Percentiles rank a stretch among this genome's conserved stretches.
Evolutionary conservation across 2,329 filamentous ascomycete species (phyloP).

Genomic region (Hypoxylon sp.): DNA sequence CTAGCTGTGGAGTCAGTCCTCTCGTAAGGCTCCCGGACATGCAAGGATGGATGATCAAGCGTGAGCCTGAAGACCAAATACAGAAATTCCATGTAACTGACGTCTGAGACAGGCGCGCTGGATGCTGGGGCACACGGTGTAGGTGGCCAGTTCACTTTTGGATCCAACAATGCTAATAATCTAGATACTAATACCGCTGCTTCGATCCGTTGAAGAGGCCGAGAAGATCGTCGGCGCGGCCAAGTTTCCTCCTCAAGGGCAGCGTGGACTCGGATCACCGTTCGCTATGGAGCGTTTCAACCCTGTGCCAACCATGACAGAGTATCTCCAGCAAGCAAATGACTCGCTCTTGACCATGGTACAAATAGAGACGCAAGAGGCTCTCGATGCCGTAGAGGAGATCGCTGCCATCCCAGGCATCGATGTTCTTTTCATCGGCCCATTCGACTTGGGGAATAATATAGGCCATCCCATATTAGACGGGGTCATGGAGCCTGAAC

Average conservation of each 20-base stretch:
- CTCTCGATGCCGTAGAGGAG: conserved; percentile 70
- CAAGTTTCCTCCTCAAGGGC: conserved; percentile 69
- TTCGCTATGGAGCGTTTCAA: conserved; percentile 65
- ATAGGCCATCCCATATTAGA: conserved; percentile 73
- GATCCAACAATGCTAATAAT: conserved; percentile 20
- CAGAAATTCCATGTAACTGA: conserved; percentile 38
- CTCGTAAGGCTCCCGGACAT: conserved; percentile 70
- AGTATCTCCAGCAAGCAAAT: conserved; percentile 70
- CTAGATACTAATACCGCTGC: conserved; percentile 65
- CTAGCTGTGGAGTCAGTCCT: conserved; percentile 66
- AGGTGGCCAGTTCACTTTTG: conserved; percentile 40
- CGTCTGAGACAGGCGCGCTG: conserved; percentile 61
- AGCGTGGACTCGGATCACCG: conserved; percentile 68
- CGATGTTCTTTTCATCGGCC: conserved; percentile 75
- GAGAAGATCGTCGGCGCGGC: conserved; percentile 63
- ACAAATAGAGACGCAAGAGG: conserved; percentile 76
- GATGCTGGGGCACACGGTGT: conserved; percentile 71
- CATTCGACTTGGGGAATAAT: conserved; percentile 75
- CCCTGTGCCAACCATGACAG: conserved; percentile 62
- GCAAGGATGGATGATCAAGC: conserved; percentile 69
- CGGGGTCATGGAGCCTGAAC: conserved; percentile 68
- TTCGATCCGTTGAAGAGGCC: conserved; percentile 67
- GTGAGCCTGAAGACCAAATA: conserved; percentile 55
- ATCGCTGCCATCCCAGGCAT: conserved; percentile 72
- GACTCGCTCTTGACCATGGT: conserved; percentile 72